These are phyloP conservation scores for Pontederia crassipes DNA, from an alignment of 176 grass and related monocot species.

Conservation along the genomic window DNA sequence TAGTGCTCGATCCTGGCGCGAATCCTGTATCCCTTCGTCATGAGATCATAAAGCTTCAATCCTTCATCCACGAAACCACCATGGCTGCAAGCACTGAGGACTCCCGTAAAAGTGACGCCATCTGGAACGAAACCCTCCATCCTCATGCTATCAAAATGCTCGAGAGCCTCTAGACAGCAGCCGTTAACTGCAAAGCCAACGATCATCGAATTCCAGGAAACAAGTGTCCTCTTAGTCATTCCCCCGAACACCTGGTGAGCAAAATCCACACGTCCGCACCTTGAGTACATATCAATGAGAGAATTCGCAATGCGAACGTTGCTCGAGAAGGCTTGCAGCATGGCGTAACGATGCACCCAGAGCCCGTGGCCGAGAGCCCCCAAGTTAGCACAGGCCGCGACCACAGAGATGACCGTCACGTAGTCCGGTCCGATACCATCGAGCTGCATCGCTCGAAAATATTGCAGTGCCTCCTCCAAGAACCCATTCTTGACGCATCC, in stretches of 20 bases:
- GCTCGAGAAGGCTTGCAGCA: slow-evolving; percentile 4
- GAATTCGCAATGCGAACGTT: slow-evolving; percentile 47
- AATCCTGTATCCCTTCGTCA: slow-evolving; percentile 32
- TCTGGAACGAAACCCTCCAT: slow-evolving; percentile 36
- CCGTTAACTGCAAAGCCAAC: slow-evolving; percentile 38
- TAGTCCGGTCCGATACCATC: slow-evolving; percentile 34
- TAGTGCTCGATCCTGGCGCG: slow-evolving; percentile 45
- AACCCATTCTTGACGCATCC: slow-evolving; percentile 45
- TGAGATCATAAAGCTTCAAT: slow-evolving; percentile 33
- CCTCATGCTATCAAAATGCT: slow-evolving; percentile 56
- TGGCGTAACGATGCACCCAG: slow-evolving; percentile 47
- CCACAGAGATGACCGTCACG: slow-evolving; percentile 33
- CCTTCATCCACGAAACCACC: slow-evolving; percentile 35
- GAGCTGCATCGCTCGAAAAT: slow-evolving; percentile 41
- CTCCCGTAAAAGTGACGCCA: slow-evolving; percentile 49
- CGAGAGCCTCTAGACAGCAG: slow-evolving; percentile 22
- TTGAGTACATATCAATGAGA: slow-evolving; percentile 59
- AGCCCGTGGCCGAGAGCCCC: slow-evolving; percentile 43
- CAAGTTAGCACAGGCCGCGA: slow-evolving; percentile 39
- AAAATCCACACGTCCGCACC: slow-evolving; percentile 40
- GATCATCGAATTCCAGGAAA: slow-evolving; percentile 60
- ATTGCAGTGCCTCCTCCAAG: slow-evolving; percentile 42
- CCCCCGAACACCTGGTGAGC: slow-evolving; percentile 40
- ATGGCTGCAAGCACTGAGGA: slow-evolving; percentile 57
- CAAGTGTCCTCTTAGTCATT: slow-evolving; percentile 36